phyloP scores from a whole-genome alignment of 1,284 basidiomycete species.

The Irpex sp. region DNA sequence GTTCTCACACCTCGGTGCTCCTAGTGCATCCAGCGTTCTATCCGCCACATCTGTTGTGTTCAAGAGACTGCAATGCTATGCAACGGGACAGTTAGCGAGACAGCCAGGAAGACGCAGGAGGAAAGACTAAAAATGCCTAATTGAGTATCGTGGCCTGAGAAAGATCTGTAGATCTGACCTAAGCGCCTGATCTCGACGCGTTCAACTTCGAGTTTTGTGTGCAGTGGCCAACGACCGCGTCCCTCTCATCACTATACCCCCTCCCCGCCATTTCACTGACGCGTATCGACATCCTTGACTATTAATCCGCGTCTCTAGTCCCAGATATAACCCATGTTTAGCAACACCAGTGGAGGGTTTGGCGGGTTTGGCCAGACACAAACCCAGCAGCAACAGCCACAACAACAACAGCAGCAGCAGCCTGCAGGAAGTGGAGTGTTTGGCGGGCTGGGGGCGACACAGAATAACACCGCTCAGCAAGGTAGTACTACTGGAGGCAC shows the following conservation, averaged over 20 bases:
- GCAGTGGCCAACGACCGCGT: not conserved
- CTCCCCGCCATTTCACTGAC: not conserved
- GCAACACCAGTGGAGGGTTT: not conserved
- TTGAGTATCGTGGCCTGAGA: not conserved
- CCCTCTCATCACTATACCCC: not conserved
- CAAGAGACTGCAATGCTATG: too few relatives aligned
- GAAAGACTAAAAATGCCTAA: not conserved
- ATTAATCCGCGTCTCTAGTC: not conserved
- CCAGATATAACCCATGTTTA: not conserved
- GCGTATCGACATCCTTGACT: not conserved
- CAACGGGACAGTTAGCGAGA: too few relatives aligned
- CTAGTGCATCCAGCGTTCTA: too few relatives aligned
- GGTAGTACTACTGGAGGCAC: not conserved
- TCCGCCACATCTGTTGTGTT: too few relatives aligned
- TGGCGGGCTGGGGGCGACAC: conserved; percentile 1
- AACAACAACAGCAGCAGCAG: conserved; percentile 7
- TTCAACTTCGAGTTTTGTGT: not conserved
- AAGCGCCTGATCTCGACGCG: not conserved
- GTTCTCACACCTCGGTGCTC: too few relatives aligned
- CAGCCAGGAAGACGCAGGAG: not conserved
- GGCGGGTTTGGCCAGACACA: not conserved
- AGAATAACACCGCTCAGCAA: not conserved
- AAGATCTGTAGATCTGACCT: not conserved
- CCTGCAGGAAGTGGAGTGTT: conserved; percentile 7
- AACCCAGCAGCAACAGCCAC: not conserved